Conservation (phyloP, 2,329 filamentous ascomycete species). For the Lomentospora prolificans region DNA sequence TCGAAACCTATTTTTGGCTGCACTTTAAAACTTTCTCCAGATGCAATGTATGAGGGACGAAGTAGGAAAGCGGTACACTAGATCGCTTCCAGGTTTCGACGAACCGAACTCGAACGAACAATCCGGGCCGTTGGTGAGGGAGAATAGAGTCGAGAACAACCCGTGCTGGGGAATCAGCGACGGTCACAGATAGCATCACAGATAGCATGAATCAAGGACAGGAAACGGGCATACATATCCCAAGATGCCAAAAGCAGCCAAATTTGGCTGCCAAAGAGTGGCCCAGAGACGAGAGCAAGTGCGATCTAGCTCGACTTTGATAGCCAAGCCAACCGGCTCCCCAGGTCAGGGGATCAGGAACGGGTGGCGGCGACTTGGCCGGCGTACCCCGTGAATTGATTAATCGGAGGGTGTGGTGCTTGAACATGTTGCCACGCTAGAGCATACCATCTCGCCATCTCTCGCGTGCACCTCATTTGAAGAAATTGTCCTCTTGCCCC, state of each 20-base stretch:
- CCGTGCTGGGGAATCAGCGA: neutral
- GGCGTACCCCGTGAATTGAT: neutral
- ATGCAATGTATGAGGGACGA: neutral
- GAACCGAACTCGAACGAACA: neutral
- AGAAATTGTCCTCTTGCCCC: neutral
- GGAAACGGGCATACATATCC: too few relatives aligned
- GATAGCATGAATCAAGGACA: too few relatives aligned
- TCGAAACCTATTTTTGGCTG: slow-evolving; percentile 7
- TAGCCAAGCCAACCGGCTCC: too few relatives aligned
- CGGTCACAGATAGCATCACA: too few relatives aligned
- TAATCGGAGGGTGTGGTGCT: neutral
- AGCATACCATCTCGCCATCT: neutral
- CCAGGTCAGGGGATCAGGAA: neutral
- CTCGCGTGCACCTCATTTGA: neutral
- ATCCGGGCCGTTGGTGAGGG: neutral
- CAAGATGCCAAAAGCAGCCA: too few relatives aligned
- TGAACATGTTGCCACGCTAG: neutral
- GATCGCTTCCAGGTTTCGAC: slow-evolving; percentile 2
- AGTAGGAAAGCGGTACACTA: neutral
- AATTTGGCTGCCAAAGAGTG: too few relatives aligned
- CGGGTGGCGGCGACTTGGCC: neutral
- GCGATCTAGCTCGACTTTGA: too few relatives aligned
- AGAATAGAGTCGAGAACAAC: neutral
- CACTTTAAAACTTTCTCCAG: neutral
- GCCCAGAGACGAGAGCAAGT: too few relatives aligned